Base-by-base conservation (phyloP, 805 yeast genomes). In the Saccharomycopsis sp. region DNA sequence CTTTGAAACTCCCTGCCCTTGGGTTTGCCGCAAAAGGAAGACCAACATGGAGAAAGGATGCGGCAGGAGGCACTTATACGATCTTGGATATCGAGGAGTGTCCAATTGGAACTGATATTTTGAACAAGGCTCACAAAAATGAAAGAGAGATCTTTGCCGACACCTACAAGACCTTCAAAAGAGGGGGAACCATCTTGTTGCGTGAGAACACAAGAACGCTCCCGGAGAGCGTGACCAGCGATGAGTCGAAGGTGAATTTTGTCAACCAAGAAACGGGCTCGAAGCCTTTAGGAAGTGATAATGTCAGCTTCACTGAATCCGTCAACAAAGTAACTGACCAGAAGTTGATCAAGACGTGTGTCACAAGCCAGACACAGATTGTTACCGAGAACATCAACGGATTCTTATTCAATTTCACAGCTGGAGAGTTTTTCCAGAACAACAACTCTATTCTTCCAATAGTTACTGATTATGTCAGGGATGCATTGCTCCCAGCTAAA, bases 391-490 rank as follows among this genome's bases (percentile, higher is more conserved):
- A 80, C 65, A 80, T 87, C 51, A 79, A 82, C 60, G 96, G 93
- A 1, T 83, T 78, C 70, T 80, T 84, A 55, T 94, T 94, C 72
- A 85, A 88, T 67, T 94, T 89, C 71, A 85, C 91, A 35, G 97
- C 97, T 0, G 96, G 97, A 58, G 97, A 92, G 70, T 94, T 94
- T 69, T 94, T 94, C 78, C 99, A 93, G 73, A 93, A 93, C 73
- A 93, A 93, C 73, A 92, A 91, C 71, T 85, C 96, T 20, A 93
- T 94, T 24, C 74, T 94, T 62, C 97, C 97, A 2, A 70, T 76
- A 2, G 96, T 94, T 19, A 87, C 96, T 2, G 76, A 77, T 47
- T 92, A 89, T 69, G 99, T 94, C 17, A 81, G 86, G 60, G 78
- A 83, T 7, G 89, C 89, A 66, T 72, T 92, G 56, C 29, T 58